Percentiles rank a stretch among this genome's conserved stretches.
These are phyloP conservation scores for Neopestalotiopsis sp. DNA, from an alignment of 2,329 filamentous ascomycete genomes.

Conservation along the genomic window DNA sequence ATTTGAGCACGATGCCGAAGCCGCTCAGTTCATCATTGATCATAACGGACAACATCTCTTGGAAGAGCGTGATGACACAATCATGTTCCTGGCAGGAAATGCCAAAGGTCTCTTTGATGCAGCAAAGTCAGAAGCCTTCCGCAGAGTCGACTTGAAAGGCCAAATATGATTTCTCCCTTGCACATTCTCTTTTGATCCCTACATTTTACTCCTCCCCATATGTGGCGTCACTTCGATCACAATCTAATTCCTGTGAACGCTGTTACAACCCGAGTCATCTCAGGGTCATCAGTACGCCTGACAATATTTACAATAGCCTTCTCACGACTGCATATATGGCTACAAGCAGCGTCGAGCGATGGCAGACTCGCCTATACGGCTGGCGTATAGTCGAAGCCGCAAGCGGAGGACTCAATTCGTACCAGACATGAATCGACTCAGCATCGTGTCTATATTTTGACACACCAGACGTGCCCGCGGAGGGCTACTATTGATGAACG, in stretches of 20 bases:
- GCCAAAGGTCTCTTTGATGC: constrained; percentile 75
- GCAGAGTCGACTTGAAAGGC: constrained; percentile 93
- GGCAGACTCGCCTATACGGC: background rate
- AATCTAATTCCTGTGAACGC: background rate
- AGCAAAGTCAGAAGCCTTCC: constrained; percentile 76
- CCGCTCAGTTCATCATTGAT: constrained; percentile 87
- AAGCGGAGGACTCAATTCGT: too few species aligned
- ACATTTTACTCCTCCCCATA: background rate
- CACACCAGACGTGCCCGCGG: background rate
- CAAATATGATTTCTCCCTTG: constrained; percentile 71
- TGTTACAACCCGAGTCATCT: background rate
- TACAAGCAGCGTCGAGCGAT: background rate
- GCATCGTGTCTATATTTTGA: background rate
- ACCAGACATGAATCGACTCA: background rate
- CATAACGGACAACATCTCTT: constrained; percentile 78
- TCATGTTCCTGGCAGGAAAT: constrained; percentile 77
- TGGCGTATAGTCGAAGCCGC: background rate
- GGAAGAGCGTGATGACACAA: constrained; percentile 76
- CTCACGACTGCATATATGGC: too few species aligned
- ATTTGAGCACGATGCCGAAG: constrained; percentile 91
- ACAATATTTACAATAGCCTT: background rate
- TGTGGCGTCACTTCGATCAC: background rate
- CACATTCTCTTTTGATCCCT: constrained; percentile 26
- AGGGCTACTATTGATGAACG: background rate
- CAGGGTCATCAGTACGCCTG: background rate